phyloP scores from a whole-genome alignment of 257 asterid genomes.

The Fraxinus pennsylvanica region DNA sequence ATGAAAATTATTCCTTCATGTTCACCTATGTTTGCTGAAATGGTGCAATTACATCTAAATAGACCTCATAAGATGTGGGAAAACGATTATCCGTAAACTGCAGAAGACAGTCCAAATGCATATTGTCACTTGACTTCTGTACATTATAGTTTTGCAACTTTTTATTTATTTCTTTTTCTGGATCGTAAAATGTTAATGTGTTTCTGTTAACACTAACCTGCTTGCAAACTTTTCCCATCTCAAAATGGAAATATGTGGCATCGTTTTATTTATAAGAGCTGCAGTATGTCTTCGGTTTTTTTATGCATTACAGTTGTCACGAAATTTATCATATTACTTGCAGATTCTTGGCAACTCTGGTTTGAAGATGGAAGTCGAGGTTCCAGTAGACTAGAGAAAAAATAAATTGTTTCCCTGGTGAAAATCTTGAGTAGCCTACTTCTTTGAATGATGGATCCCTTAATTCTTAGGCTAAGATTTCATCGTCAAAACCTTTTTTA shows the following conservation, averaged over 20 bases:
- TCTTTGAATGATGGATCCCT: not conserved
- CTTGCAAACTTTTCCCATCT: not conserved
- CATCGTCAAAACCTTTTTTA: not conserved
- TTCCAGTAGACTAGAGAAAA: slow-evolving; percentile 63
- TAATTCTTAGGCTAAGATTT: not conserved
- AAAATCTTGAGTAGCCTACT: not conserved
- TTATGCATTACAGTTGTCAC: not conserved
- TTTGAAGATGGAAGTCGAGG: slow-evolving; percentile 74
- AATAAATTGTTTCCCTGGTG: not conserved
- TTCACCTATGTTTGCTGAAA: not conserved
- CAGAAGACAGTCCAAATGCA: not conserved
- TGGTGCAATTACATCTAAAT: not conserved
- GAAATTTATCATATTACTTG: slow-evolving; percentile 11
- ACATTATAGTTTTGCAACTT: not conserved
- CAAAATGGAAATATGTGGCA: not conserved
- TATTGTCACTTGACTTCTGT: not conserved
- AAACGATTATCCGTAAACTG: too few relatives aligned
- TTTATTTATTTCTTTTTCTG: not conserved
- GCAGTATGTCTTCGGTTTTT: not conserved
- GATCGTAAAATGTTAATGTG: not conserved
- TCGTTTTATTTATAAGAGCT: not conserved
- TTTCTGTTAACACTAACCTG: not conserved
- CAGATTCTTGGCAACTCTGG: slow-evolving; percentile 70
- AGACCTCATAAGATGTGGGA: slow-evolving; percentile 10
- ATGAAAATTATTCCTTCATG: not conserved